Base-by-base conservation (phyloP, 306 rosid species). In the Lathyrus oleraceus region DNA sequence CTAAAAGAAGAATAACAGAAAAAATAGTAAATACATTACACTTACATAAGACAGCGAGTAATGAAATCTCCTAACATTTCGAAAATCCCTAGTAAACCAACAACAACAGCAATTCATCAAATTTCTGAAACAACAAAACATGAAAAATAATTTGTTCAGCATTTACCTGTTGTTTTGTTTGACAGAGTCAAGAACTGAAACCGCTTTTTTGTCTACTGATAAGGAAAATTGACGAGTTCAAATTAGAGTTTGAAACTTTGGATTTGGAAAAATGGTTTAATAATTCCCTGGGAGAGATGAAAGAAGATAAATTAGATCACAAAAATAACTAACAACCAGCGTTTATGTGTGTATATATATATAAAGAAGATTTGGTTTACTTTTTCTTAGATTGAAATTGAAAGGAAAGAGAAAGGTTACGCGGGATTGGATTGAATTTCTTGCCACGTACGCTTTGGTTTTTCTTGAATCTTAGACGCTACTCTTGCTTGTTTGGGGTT, bases 21-120 rank as follows among this genome's bases (percentile, higher is more conserved):
- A 16, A 54, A 11, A 10, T 21, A 9, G 1, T 3, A 9, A 36
- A 17, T 8, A 8, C 39, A 35, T 35, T 67, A 51, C 60, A 85
- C 96, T 54, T 78, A 90, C 98, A 90, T 83, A 39, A 94, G 97
- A 81, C 79, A 63, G 61, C 95, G 82, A 72, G 82, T 87, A 23
- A 94, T 51, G 61, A 94, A 73, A 28, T 85, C 92, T 32, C 96
- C 98, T 81, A 94, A 81, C 97, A 94, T 94, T 65, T 67, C 44
- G 28, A 49, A 78, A 49, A 78, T 39, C 49, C 70, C 16, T 43
- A 10, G 6, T 4, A 10, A 7, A 42, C 51, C 69, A 57, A 1
- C 4, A 54, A 27, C 10, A 57, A 56, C 19, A 56, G 27, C 0
- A 56, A 57, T 27, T 14, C 19, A 57, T 57, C 1, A 57, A 27